Evolutionary conservation across 2,329 filamentous ascomycete genomes (phyloP), one percentile per base, ranked within the genome.

Genomic region (Orbilia javanica): DNA sequence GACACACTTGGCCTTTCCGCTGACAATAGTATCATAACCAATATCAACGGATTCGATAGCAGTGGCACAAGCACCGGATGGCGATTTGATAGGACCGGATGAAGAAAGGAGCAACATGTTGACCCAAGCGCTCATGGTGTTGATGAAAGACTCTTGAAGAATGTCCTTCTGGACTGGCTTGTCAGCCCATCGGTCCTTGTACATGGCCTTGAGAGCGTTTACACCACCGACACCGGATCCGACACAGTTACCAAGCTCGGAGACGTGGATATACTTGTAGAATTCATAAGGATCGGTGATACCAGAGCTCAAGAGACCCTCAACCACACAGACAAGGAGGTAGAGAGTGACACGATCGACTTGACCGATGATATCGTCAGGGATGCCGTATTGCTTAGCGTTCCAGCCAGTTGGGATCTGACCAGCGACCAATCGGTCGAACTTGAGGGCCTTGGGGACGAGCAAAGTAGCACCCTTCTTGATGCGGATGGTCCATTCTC

Each of bases 201-300:
- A 97, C 95, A 99, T 99, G 82, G 95, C 95, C 82, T 94, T 91
- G 80, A 99, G 89, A 82, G 96, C 96, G 82, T 90, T 90, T 79
- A 94, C 92, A 86, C 96, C 96, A 88, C 96, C 96, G 87, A 99
- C 97, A 88, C 96, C 96, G 34, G 96, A 99, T 85, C 96, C 96
- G 81, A 99, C 91, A 84, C 95, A 98, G 88, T 99, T 99, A 85
- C 96, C 96, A 64, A 99, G 93, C 84, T 99, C 93, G 6, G 96
- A 98, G 79, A 99, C 90, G 85, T 99, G 96, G 80, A 99, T 94
- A 83, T 99, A 99, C 87, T 98, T 94, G 89, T 99, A 99, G 87
- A 99, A 98, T 86, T 99, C 96, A 84, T 98, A 99, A 20, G 96
- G 96, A 84, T 99, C 96, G 27, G 96, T 98, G 84, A 99, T 95